phyloP scores from a whole-genome alignment of 108 stramenopile species.

The Discostella pseudostelligera region DNA sequence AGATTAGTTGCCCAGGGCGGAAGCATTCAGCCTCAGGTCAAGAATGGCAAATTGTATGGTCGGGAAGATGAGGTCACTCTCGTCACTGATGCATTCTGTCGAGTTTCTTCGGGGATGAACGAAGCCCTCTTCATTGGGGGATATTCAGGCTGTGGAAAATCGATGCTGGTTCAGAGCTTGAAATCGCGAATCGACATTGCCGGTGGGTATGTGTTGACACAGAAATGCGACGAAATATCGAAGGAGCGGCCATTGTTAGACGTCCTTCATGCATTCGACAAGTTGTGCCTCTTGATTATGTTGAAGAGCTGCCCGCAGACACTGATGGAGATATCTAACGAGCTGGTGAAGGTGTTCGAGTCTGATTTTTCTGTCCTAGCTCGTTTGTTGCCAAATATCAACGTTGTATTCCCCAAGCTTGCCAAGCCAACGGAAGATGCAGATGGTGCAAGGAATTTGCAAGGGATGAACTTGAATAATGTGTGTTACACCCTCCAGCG shows the following conservation, averaged over 20 bases:
- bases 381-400: constrained; percentile 27
- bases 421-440: not conserved
- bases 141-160: constrained; percentile 30
- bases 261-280: constrained; percentile 24
- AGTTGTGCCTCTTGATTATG: constrained; percentile 18
- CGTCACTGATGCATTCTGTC: constrained; percentile 28
- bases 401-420: constrained; percentile 3
- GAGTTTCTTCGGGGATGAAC: constrained; percentile 22
- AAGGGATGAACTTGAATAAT: constrained; percentile 8
- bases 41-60: constrained; percentile 23
- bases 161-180: constrained; percentile 15
- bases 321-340: constrained; percentile 6
- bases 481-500: constrained; percentile 26
- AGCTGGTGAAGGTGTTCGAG: constrained; percentile 12
- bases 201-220: constrained; percentile 26
- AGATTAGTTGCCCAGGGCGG: not conserved
- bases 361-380: constrained; percentile 18
- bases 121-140: constrained; percentile 33
- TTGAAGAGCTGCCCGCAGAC: constrained; percentile 1
- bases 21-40: not conserved
- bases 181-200: constrained; percentile 16
- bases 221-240: constrained; percentile 31
- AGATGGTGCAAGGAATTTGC: not conserved
- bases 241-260: constrained; percentile 19
- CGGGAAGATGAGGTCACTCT: constrained; percentile 15